Percentiles rank a stretch among this genome's conserved stretches.
phyloP scores from a whole-genome alignment of 164 flowering plant genomes.

The Dillenia suffruticosa region DNA sequence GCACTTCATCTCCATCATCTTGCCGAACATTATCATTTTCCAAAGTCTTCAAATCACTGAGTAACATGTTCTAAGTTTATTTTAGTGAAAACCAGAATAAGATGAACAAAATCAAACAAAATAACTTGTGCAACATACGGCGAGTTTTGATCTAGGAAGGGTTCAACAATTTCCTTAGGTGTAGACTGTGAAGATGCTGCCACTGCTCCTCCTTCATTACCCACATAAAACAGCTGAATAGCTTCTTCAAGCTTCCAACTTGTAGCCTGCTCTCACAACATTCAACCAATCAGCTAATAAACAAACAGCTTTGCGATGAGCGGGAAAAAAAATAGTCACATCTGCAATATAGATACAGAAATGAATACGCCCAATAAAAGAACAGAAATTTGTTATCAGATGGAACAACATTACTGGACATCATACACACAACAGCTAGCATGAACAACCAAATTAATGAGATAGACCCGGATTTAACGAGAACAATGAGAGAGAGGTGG shows the following conservation, averaged over 20 bases:
- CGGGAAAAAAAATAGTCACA: not conserved
- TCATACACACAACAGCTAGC: too few species aligned
- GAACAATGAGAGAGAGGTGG: too few species aligned
- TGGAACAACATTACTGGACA: too few species aligned
- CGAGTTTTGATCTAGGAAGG: constrained; percentile 24
- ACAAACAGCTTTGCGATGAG: not conserved
- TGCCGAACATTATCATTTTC: constrained; percentile 22
- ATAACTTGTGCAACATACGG: constrained; percentile 26
- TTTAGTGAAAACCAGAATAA: constrained; percentile 26
- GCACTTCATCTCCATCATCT: constrained; percentile 56
- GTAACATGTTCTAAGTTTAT: constrained; percentile 7
- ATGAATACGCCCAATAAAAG: not conserved
- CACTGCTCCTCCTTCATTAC: constrained; percentile 52
- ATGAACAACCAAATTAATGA: too few species aligned
- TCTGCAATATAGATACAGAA: not conserved
- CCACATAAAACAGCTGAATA: constrained; percentile 77
- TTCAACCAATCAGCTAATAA: constrained; percentile 1
- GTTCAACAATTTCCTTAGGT: constrained; percentile 23
- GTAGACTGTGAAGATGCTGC: constrained; percentile 33
- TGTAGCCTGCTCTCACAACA: constrained; percentile 58
- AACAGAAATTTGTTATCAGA: too few species aligned
- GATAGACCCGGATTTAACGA: too few species aligned
- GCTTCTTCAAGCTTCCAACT: constrained; percentile 98
- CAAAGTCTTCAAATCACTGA: too few species aligned
- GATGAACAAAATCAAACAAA: constrained; percentile 1